Evolutionary conservation across 768 basidiomycete genomes (phyloP).

Genomic region (Kwoniella botswanensis): DNA sequence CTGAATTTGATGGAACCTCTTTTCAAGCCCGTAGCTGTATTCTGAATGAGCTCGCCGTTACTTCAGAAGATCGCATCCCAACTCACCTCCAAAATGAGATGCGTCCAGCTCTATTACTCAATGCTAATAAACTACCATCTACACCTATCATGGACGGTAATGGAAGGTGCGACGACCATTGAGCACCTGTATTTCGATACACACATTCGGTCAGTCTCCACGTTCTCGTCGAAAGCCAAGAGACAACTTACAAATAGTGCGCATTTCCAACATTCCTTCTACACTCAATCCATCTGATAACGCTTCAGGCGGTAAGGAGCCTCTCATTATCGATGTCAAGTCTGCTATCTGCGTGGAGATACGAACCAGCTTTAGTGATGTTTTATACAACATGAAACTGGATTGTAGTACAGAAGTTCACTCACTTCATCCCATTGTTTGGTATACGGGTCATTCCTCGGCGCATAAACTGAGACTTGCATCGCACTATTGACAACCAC

Average conservation of each 20-base stretch:
- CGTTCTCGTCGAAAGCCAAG: too few species aligned
- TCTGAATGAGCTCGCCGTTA: too few species aligned
- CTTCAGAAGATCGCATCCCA: too few species aligned
- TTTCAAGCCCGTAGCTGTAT: conserved; percentile 30
- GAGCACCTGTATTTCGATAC: conserved; percentile 21
- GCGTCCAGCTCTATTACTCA: conserved; percentile 37
- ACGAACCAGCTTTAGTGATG: conserved; percentile 10
- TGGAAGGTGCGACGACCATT: conserved; percentile 36
- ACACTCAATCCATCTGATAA: neutral
- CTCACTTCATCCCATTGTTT: conserved; percentile 46
- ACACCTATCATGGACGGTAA: conserved; percentile 20
- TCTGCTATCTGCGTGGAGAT: conserved; percentile 20
- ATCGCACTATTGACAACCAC: conserved; percentile 31
- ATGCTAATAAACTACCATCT: conserved; percentile 42
- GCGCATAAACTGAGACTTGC: conserved; percentile 46
- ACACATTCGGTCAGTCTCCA: too few species aligned
- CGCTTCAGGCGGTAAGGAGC: neutral
- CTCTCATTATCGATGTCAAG: conserved; percentile 20
- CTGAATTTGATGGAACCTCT: conserved; percentile 19
- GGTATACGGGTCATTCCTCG: conserved; percentile 37
- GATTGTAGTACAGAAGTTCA: neutral
- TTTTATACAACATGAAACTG: neutral
- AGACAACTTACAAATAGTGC: conserved; percentile 28
- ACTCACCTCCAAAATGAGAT: conserved; percentile 45
- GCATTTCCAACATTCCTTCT: conserved; percentile 30